Percentiles rank a stretch among this genome's conserved stretches.
These are phyloP conservation scores for Trichoderma orchidacearum DNA, from an alignment of 495 filamentous ascomycete genomes.

Conservation along the genomic window DNA sequence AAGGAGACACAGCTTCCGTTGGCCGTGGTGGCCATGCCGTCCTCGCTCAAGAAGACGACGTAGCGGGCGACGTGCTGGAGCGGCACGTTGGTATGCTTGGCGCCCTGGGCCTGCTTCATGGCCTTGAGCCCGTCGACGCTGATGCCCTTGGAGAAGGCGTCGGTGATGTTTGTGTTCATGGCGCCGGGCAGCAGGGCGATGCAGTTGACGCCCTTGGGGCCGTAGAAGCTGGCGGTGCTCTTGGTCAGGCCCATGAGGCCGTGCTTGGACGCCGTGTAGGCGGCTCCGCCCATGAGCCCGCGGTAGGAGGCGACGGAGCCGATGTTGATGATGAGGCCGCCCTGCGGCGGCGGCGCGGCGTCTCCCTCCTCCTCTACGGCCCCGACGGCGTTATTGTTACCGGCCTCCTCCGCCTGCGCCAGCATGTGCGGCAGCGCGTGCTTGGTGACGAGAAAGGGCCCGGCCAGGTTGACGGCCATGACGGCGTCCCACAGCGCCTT, in stretches of 20 bases:
- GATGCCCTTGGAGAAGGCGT: conserved; percentile 29
- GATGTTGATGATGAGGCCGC: conserved; percentile 36
- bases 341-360: too few relatives aligned
- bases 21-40: conserved; percentile 16
- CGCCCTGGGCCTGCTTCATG: conserved; percentile 11
- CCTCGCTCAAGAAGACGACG: conserved; percentile 23
- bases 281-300: conserved; percentile 28
- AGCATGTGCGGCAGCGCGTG: conserved; percentile 32
- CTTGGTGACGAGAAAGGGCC: conserved; percentile 39
- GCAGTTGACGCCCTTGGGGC: conserved; percentile 39
- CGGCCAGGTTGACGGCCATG: conserved; percentile 46
- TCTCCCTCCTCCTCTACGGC: conserved; percentile 7
- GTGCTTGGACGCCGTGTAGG: conserved; percentile 42
- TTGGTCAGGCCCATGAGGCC: conserved; percentile 46
- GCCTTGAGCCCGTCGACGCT: conserved; percentile 28
- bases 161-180: conserved; percentile 42
- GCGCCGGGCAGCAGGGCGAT: conserved; percentile 42
- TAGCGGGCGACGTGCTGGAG: conserved; percentile 24
- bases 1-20: conserved; percentile 25
- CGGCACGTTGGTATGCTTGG: conserved; percentile 8
- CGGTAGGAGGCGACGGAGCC: conserved; percentile 20
- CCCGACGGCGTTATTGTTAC: background rate
- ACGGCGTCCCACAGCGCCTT: conserved; percentile 42
- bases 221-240: conserved; percentile 47
- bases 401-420: conserved; percentile 10